Conservation (phyloP, 1,284 basidiomycete genomes). For the Microbotryum intermedium region DNA sequence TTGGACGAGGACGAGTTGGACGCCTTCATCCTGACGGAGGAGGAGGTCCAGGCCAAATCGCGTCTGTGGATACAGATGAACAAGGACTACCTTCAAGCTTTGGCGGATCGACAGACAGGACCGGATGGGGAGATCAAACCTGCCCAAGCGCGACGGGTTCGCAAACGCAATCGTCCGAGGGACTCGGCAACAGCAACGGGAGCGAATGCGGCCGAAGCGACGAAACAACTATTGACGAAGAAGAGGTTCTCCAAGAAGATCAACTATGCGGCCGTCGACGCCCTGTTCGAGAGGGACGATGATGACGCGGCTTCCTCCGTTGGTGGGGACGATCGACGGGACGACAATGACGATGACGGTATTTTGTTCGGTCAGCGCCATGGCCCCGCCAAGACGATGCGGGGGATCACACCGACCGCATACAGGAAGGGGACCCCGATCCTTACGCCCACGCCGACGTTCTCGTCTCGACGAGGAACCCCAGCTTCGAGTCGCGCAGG, state of each 20-base stretch:
- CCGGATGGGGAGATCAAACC: constrained; percentile 50
- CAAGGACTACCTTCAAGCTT: constrained; percentile 74
- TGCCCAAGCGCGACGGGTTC: constrained; percentile 37
- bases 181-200: constrained; percentile 59
- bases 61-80: constrained; percentile 96
- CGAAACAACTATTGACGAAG: constrained; percentile 68
- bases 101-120: constrained; percentile 52
- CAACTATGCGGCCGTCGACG: constrained; percentile 75
- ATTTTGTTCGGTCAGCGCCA: constrained; percentile 14
- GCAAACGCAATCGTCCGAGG: constrained; percentile 52
- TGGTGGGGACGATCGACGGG: neutral
- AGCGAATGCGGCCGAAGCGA: constrained; percentile 61
- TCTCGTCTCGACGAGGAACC: neutral
- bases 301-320: constrained; percentile 44
- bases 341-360: constrained; percentile 9
- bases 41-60: constrained; percentile 83
- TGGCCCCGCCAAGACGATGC: constrained; percentile 6
- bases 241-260: constrained; percentile 75
- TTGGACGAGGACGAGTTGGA: constrained; percentile 92
- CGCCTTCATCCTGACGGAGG: constrained; percentile 64
- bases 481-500: no score
- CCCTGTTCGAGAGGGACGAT: constrained; percentile 53
- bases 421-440: constrained; percentile 7
- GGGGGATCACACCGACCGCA: neutral
- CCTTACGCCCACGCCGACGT: constrained; percentile 14